These are phyloP conservation scores for Termitomyces sp. DNA, from an alignment of 768 basidiomycete species.

Conservation along the genomic window DNA sequence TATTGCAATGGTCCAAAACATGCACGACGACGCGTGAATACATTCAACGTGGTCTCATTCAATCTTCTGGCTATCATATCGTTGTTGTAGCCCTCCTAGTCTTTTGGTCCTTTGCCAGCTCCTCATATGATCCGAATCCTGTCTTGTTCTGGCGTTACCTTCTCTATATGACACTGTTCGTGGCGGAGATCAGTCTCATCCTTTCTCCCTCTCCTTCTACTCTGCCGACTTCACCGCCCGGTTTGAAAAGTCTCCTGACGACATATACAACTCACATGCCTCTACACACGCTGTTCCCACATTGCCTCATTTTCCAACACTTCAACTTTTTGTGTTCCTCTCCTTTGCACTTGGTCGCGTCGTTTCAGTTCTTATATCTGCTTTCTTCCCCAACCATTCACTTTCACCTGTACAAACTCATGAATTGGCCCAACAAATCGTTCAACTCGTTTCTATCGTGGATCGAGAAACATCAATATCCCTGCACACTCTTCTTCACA, in stretches of 20 bases:
- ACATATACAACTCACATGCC: slow-evolving; percentile 20
- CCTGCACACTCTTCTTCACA: slow-evolving; percentile 48
- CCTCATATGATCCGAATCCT: slow-evolving; percentile 37
- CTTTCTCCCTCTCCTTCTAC: slow-evolving; percentile 48
- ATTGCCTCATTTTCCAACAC: slow-evolving; percentile 70
- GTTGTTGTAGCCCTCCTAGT: slow-evolving; percentile 51
- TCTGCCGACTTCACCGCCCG: slow-evolving; percentile 7
- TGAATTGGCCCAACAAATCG: slow-evolving; percentile 35
- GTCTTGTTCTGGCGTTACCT: slow-evolving; percentile 77
- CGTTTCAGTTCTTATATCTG: slow-evolving; percentile 59
- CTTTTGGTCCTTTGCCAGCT: slow-evolving; percentile 58
- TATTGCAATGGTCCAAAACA: slow-evolving; percentile 53
- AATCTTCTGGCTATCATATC: slow-evolving; percentile 62
- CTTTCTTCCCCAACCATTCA: slow-evolving; percentile 44
- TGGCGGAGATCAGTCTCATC: slow-evolving; percentile 60
- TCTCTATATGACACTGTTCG: slow-evolving; percentile 56
- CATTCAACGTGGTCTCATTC: slow-evolving; percentile 56
- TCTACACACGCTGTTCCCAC: slow-evolving; percentile 44
- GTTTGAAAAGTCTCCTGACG: slow-evolving; percentile 14
- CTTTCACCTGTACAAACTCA: slow-evolving; percentile 33
- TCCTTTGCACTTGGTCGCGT: slow-evolving; percentile 70
- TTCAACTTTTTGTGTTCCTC: slow-evolving; percentile 71
- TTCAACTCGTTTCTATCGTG: slow-evolving; percentile 26
- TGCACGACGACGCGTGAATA: slow-evolving; percentile 70
- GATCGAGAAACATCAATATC: slow-evolving; percentile 58